Evolutionary conservation across 2,329 filamentous ascomycete genomes (phyloP).

Genomic region (Cryphonectria nitschkei): DNA sequence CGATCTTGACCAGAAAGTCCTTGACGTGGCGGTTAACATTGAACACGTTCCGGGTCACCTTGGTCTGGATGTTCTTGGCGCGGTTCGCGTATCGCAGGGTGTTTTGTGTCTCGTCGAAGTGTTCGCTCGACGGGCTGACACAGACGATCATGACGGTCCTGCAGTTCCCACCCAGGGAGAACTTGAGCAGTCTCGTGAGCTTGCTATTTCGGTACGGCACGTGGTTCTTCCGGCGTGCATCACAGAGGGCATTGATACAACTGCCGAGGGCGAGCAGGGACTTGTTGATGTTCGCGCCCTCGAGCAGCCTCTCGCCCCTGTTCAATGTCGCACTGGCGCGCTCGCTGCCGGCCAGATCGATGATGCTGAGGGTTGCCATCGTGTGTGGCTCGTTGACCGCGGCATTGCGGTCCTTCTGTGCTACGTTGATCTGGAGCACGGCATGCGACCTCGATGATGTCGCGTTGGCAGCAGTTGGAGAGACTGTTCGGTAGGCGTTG

Average conservation of each 20-base stretch:
- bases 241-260: conserved; percentile 98
- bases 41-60: conserved; percentile 98
- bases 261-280: conserved; percentile 91
- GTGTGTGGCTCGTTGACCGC: conserved; percentile 93
- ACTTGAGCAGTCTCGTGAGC: conserved; percentile 91
- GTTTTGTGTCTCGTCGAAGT: conserved; percentile 98
- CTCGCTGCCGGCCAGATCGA: conserved; percentile 95
- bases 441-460: conserved; percentile 97
- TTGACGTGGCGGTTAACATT: conserved; percentile 99
- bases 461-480: conserved; percentile 94
- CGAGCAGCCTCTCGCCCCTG: conserved; percentile 83
- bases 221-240: conserved; percentile 87
- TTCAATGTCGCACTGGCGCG: conserved; percentile 97
- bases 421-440: conserved; percentile 94
- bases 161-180: conserved; percentile 96
- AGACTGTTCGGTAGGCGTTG: conserved; percentile 93
- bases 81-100: conserved; percentile 96
- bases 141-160: conserved; percentile 99
- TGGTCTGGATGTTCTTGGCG: conserved; percentile 99
- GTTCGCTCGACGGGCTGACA: conserved; percentile 91
- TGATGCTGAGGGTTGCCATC: conserved; percentile 97
- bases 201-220: conserved; percentile 98
- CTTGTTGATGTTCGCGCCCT: conserved; percentile 99
- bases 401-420: conserved; percentile 91
- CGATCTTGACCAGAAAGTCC: conserved; percentile 98